phyloP scores from a whole-genome alignment of 768 basidiomycete genomes.

The Rhodotorula toruloides region DNA sequence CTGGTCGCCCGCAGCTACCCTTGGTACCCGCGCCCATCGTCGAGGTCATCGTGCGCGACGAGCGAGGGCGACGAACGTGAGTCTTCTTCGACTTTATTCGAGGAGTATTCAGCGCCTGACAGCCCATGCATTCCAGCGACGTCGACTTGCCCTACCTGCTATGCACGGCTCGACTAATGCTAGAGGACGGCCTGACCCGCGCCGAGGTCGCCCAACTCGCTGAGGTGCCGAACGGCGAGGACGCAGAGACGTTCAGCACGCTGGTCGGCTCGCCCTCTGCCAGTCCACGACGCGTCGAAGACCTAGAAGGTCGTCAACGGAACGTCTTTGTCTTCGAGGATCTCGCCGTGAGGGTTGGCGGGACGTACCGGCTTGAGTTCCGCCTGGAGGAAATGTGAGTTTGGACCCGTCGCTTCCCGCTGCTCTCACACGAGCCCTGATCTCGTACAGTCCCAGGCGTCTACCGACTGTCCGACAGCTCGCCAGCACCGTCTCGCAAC shows the following conservation, averaged over 20 bases:
- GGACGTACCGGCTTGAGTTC: constrained; percentile 65
- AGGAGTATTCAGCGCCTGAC: constrained; percentile 11
- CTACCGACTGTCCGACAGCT: constrained; percentile 62
- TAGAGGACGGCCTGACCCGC: constrained; percentile 60
- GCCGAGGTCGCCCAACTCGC: constrained; percentile 54
- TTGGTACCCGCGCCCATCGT: constrained; percentile 67
- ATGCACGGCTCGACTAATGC: constrained; percentile 70
- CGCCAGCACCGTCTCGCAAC: constrained; percentile 63
- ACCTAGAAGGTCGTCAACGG: constrained; percentile 67
- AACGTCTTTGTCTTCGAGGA: constrained; percentile 77
- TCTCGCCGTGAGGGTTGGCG: constrained; percentile 73
- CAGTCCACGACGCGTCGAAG: constrained; percentile 69
- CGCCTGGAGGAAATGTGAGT: constrained; percentile 65
- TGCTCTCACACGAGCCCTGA: neutral
- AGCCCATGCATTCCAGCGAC: constrained; percentile 54
- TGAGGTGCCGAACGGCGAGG: constrained; percentile 33
- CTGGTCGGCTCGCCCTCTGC: constrained; percentile 83
- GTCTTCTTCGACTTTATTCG: constrained; percentile 48
- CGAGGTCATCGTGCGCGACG: constrained; percentile 68
- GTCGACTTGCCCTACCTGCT: constrained; percentile 81
- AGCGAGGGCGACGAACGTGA: constrained; percentile 68
- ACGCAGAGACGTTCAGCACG: constrained; percentile 52
- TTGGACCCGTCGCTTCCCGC: neutral
- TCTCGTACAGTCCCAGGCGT: constrained; percentile 47
- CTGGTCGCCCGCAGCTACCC: constrained; percentile 56